phyloP scores from a whole-genome alignment of 768 basidiomycete species.

The Piloderma croceum region DNA sequence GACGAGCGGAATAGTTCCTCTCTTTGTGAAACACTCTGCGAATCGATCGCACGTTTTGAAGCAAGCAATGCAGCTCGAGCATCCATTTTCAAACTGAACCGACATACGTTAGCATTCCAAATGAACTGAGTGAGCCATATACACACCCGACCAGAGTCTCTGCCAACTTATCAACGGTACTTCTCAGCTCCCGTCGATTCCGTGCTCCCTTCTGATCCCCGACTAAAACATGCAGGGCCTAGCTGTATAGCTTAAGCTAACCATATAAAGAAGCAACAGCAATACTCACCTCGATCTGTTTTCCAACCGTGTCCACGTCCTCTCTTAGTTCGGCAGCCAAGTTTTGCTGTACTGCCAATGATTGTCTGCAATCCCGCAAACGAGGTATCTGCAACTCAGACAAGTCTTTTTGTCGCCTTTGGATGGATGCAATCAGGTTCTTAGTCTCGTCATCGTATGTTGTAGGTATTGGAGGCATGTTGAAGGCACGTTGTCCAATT shows the following conservation, averaged over 20 bases:
- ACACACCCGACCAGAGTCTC: constrained; percentile 47
- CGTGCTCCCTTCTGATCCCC: constrained; percentile 66
- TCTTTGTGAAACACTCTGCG: constrained; percentile 48
- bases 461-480: constrained; percentile 61
- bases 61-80: constrained; percentile 61
- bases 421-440: constrained; percentile 44
- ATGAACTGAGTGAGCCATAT: constrained; percentile 7
- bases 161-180: constrained; percentile 45
- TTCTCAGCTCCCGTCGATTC: constrained; percentile 42
- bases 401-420: constrained; percentile 59
- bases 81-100: constrained; percentile 51
- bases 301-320: constrained; percentile 58
- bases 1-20: constrained; percentile 65
- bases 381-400: constrained; percentile 69
- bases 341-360: constrained; percentile 65
- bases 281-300: constrained; percentile 61
- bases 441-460: constrained; percentile 47
- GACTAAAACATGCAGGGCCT: constrained; percentile 51
- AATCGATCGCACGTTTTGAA: constrained; percentile 72
- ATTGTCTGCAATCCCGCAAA: constrained; percentile 61
- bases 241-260: background rate
- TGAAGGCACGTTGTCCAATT: constrained; percentile 8
- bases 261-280: too few relatives aligned
- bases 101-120: constrained; percentile 1
- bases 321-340: constrained; percentile 71